Base-by-base conservation (phyloP, 768 basidiomycete genomes). In the Suillus luteus region DNA sequence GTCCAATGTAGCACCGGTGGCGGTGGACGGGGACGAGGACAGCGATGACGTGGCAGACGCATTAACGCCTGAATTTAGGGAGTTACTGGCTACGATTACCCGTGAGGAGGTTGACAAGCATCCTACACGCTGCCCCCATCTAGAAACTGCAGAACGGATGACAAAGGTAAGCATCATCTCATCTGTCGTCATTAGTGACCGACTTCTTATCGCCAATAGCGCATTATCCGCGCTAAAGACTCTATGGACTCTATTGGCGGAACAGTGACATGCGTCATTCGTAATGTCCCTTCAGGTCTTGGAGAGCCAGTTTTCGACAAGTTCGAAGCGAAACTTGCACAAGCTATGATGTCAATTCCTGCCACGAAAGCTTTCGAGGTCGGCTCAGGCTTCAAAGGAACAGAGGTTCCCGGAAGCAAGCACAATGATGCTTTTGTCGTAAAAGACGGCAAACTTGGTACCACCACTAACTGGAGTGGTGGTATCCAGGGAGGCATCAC, bases 251-350 rank as follows among this genome's bases (percentile, higher is more conserved):
- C 96, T 3, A 96, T 99, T 66, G 97, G 97, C 59, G 97, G 97
- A n/a, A 96, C 93, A 2, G 87, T 99, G 61, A 99, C 95, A 62
- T 99, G 97, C 74, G 93, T 99, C 44, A 92, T 99, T 69, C 91
- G 96, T 51, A 88, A 89, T 62, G 87, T 90, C 2, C 97, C 97
- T 54, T 79, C 89, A 22, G 97, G 97, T 9, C 86, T 99, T 35
- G 97, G 97, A 58, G 97, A 99, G 76, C 97, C 97, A 60, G 91
- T 93, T 59, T 99, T 99, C 77, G 96, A 99, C 85, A 99, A 99
- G 78, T 90, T 99, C 75, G 96, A 97, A 77, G 97, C 97, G 22
- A 86, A 86, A 66, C 88, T 99, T 65, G 96, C 86, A 14, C 97
- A 99, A 74, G 97, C 97, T 9, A 99, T 99, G 96, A 85, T 99